phyloP scores from a whole-genome alignment of 2,329 filamentous ascomycete genomes.

The Keithomyces neogunnii region DNA sequence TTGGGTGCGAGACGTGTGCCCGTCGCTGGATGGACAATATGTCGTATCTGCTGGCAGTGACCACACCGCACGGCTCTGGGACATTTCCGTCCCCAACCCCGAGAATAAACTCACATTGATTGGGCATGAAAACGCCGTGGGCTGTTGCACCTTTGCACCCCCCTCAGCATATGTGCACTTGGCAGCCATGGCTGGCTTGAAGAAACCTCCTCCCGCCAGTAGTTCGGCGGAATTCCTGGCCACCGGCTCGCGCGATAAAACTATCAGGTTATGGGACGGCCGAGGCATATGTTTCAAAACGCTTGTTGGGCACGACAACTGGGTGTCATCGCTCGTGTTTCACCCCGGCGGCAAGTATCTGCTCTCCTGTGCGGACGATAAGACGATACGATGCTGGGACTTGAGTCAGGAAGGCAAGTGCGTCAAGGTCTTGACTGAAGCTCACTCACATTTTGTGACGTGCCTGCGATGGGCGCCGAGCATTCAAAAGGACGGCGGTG shows the following conservation, averaged over 20 bases:
- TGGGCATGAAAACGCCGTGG: constrained; percentile 76
- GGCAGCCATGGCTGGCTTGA: constrained; percentile 68
- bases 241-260: constrained; percentile 83
- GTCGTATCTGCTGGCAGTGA: constrained; percentile 76
- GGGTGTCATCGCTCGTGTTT: constrained; percentile 79
- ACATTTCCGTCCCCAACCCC: constrained; percentile 53
- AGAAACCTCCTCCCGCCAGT: constrained; percentile 66
- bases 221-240: constrained; percentile 83
- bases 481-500: constrained; percentile 9
- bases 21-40: constrained; percentile 73
- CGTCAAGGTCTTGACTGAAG: constrained; percentile 70
- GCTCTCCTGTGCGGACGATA: constrained; percentile 79
- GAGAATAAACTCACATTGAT: constrained; percentile 72
- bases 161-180: constrained; percentile 70
- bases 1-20: constrained; percentile 83
- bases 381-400: constrained; percentile 91
- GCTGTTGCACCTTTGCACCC: constrained; percentile 83
- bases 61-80: constrained; percentile 75
- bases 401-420: constrained; percentile 82
- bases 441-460: constrained; percentile 77
- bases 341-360: constrained; percentile 90
- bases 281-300: constrained; percentile 80
- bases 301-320: constrained; percentile 84
- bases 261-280: constrained; percentile 81
- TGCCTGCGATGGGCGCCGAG: constrained; percentile 81